A percentile compares a stretch with the other conserved stretches of the same genome.
Conservation (phyloP, 2,329 filamentous ascomycete genomes). For the Keithomyces neogunnii region DNA sequence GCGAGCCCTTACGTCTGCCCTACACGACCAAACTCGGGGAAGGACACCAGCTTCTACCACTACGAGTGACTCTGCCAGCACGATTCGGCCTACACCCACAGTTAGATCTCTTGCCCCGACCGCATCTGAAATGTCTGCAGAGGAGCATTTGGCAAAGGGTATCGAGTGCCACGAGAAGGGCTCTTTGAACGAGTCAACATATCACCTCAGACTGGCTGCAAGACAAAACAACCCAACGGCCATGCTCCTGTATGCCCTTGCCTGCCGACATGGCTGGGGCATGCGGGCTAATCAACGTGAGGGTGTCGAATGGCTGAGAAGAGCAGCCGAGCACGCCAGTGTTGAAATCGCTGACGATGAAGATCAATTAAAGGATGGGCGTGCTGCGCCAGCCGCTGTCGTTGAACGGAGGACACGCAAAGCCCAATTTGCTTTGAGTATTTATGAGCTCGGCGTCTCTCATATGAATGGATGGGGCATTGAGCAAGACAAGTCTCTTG, state of each 20-base stretch:
- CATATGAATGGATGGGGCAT: constrained; percentile 99
- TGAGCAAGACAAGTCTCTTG: constrained; percentile 80
- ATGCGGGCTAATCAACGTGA: constrained; percentile 89
- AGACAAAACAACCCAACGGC: constrained; percentile 79
- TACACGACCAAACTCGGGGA: constrained; percentile 30
- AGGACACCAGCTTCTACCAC: constrained; percentile 38
- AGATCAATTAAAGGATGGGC: constrained; percentile 53
- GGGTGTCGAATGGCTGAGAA: constrained; percentile 84
- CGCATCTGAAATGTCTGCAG: constrained; percentile 64
- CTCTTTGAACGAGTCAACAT: constrained; percentile 86
- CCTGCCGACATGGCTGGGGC: constrained; percentile 94
- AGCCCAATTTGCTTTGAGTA: constrained; percentile 88
- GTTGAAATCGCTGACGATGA: constrained; percentile 79
- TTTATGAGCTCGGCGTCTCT: constrained; percentile 93
- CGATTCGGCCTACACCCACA: constrained; percentile 33
- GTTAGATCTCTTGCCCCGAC: constrained; percentile 41
- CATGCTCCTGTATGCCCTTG: constrained; percentile 92
- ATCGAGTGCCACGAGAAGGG: constrained; percentile 86
- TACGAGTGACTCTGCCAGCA: constrained; percentile 48
- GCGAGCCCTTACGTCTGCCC: constrained; percentile 28
- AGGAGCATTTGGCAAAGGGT: constrained; percentile 84
- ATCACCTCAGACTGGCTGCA: constrained; percentile 85
- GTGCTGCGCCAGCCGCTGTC: constrained; percentile 45
- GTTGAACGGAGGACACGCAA: constrained; percentile 73
- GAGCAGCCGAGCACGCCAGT: constrained; percentile 77